Evolutionary conservation across 495 filamentous ascomycete species (phyloP).

Genomic region (Cladorrhinum samala): DNA sequence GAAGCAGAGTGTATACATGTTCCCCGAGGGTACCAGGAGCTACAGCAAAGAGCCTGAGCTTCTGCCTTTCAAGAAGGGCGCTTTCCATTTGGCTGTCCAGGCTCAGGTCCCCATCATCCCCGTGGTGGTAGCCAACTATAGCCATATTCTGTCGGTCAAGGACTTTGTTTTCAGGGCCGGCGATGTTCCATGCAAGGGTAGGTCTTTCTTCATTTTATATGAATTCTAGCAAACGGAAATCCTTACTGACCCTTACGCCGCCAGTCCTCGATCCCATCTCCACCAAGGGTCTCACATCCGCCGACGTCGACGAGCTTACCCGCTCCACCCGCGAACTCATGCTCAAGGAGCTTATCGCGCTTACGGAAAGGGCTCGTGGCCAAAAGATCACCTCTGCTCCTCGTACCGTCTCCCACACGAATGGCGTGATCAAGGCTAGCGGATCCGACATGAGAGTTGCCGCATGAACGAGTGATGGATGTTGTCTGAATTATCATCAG

Average conservation of each 20-base stretch:
- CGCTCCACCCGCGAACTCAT: conserved; percentile 66
- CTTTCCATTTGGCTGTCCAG: conserved; percentile 92
- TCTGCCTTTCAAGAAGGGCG: conserved; percentile 94
- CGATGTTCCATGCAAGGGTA: conserved; percentile 74
- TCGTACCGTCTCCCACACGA: background rate
- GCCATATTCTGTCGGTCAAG: conserved; percentile 69
- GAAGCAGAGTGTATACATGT: conserved; percentile 87
- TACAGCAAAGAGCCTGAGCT: conserved; percentile 76
- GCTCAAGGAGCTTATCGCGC: conserved; percentile 62
- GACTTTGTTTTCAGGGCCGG: conserved; percentile 65
- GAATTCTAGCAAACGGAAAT: background rate
- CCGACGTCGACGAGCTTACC: conserved; percentile 78
- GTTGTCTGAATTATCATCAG: no score
- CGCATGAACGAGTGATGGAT: no score
- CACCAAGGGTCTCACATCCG: conserved; percentile 67
- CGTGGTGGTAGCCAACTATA: conserved; percentile 81
- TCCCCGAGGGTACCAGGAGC: conserved; percentile 87
- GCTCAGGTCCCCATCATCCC: conserved; percentile 91
- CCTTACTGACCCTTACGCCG: conserved; percentile 1
- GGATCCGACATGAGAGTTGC: conserved; percentile 20
- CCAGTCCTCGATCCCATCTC: conserved; percentile 77
- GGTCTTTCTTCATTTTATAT: conserved; percentile 17
- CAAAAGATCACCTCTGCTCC: background rate
- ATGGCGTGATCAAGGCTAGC: conserved; percentile 20
- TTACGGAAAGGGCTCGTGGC: conserved; percentile 46